Base-by-base conservation (phyloP, 1,284 basidiomycete genomes). In the Nidula niveotomentosa region DNA sequence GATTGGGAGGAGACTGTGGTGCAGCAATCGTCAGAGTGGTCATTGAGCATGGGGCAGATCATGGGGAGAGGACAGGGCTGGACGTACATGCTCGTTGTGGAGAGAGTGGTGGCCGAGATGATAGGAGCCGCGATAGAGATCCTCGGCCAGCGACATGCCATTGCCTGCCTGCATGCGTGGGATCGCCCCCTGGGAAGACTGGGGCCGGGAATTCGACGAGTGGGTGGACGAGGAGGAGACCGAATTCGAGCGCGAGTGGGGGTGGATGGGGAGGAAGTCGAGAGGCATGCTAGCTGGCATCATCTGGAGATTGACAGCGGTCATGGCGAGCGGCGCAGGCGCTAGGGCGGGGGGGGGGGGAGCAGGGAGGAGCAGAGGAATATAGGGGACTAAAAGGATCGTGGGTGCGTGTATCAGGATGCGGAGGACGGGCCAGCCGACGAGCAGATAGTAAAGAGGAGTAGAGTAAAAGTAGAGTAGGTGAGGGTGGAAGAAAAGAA, bases 181-280 rank as follows among this genome's bases (percentile, higher is more conserved):
- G 58, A 80, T 56, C 63, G 71, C 64, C 63, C 86, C 85, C 68
- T 89, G 88, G 60, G 88, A 86, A 55, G 88, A 91, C 62, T 88
- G 86, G 48, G 88, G 88, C 44, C 89, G 81, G 46, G 88, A 90
- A 65, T 78, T 78, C 61, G 85, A 81, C 2, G 86, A 86, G 65
- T 84, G 83, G 53, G 85, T 83, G 55, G 85, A 87, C 53, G 81
- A 78, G 51, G 88, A 90, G 47, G 88, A 88, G 66, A 88, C 80
- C 18, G 90, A 92, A 69, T 79, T 83, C 48, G 90, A 90, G 68
- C 89, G 83, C 41, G 90, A 90, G 69, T 89, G 75, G 65, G 80
- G 77, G 59, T 78, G 81, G 56, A 78, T 70, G 49, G 84, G 83
- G 53, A 88, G 72, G 70, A 88, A 89, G 69, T 90, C 87, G 73